phyloP scores from a whole-genome alignment of 1,139 yeast species.

The Suhomyces bolitotheri region DNA sequence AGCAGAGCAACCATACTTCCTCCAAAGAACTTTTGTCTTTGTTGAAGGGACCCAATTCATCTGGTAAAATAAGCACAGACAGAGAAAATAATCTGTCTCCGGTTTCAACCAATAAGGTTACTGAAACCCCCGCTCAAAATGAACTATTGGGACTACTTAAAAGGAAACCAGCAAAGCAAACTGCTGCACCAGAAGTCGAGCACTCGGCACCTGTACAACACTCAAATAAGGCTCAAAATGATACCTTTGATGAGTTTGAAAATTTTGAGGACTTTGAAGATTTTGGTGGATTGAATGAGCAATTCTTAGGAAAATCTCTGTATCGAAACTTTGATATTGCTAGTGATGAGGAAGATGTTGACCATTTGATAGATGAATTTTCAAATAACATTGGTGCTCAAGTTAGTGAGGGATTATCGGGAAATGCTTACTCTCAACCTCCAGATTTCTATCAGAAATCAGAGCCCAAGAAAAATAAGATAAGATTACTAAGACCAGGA shows the following conservation, averaged over 20 bases:
- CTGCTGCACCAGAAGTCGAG: neutral
- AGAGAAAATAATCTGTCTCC: neutral
- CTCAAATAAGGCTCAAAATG: constrained; percentile 8
- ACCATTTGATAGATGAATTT: constrained; percentile 15
- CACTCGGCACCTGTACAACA: constrained; percentile 1
- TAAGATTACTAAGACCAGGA: constrained; percentile 34
- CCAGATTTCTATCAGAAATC: constrained; percentile 4
- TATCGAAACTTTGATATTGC: constrained; percentile 34
- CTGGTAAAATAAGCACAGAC: neutral
- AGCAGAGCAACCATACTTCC: constrained; percentile 8
- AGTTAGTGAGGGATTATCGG: neutral
- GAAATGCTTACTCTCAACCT: neutral
- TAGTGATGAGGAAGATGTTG: constrained; percentile 36
- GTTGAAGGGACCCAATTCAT: constrained; percentile 16
- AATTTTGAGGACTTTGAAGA: constrained; percentile 42
- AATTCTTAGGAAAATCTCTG: constrained; percentile 16
- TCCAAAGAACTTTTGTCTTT: constrained; percentile 21
- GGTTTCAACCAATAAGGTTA: no score
- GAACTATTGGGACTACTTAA: constrained; percentile 28
- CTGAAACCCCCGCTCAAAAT: constrained; percentile 12
- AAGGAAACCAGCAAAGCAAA: constrained; percentile 7
- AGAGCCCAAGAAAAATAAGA: constrained; percentile 20
- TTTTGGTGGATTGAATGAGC: constrained; percentile 30
- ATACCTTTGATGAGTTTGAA: constrained; percentile 21
- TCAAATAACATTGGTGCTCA: neutral